Base-by-base conservation (phyloP, 2,329 filamentous ascomycete genomes). In the Lojkania enalia region DNA sequence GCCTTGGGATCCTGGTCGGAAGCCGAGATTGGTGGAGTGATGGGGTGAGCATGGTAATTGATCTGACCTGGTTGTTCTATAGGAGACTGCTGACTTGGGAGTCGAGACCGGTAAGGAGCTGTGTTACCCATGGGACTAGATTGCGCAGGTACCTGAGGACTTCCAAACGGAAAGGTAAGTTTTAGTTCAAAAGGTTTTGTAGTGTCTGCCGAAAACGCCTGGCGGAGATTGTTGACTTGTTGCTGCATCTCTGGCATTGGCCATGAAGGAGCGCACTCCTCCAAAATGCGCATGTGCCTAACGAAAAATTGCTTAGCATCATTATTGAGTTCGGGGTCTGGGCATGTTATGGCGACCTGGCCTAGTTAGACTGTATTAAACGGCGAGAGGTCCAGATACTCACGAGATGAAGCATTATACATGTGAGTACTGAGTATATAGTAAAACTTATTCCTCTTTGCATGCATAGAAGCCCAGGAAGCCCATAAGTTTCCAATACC, bases 381-480 rank as follows among this genome's bases (percentile, higher is more conserved):
- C 6, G 7, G 2, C 5, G 15, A 12, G 9, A 9, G 3, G 14
- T 27, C 37, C 14, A 33, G n/a, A 25, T 7, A 80, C 89, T 71
- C 77, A 96, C 92, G 71, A 97, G 72, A 70, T 97, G 91, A 42
- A 97, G 80, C 71, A 96, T 91, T 18, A 92, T 91, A 74, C 91
- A 96, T 0, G 90, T 94, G 35, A 97, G 74, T 19, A 96, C 84
- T 44, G 86, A 84, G 63, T 97, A 97, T n/a, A 97, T 90, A 4
- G 89, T 90, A 62, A 96, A 97, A 70, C 91, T 96, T 66, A 95
- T 90, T 29, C 92, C 92, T 55, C 92, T 82, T 61, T 92, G 86
- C 92, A 96, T 96, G 71, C 86, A 95, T 57, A 94, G 79, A 13
- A 97, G 76, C 0, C 91, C 92, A 13, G 81, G 81, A 48, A 96